A percentile compares a stretch with the other conserved stretches of the same genome.
phyloP scores from a whole-genome alignment of 1,284 basidiomycete genomes.

The Ceratobasidium sp. region DNA sequence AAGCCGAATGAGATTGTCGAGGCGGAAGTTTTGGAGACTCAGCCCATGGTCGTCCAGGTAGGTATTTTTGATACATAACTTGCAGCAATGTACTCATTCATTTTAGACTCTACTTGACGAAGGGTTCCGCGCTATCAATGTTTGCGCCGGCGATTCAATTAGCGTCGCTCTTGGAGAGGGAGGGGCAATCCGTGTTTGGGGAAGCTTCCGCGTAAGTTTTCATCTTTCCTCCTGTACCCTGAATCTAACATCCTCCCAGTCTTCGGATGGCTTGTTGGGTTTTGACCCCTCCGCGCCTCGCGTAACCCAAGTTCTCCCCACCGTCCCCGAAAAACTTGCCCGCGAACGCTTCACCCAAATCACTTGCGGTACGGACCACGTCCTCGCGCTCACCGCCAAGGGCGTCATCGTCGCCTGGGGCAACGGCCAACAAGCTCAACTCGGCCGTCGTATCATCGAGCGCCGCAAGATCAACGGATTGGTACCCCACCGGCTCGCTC shows the following conservation, averaged over 20 bases:
- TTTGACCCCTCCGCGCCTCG: constrained; percentile 69
- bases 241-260: constrained; percentile 53
- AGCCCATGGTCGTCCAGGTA: constrained; percentile 69
- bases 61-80: neutral
- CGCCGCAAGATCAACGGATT: constrained; percentile 64
- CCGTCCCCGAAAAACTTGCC: constrained; percentile 54
- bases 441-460: constrained; percentile 66
- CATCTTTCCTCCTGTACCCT: neutral
- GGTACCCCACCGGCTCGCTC: constrained; percentile 63
- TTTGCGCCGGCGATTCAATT: constrained; percentile 88
- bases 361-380: constrained; percentile 68
- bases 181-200: constrained; percentile 90
- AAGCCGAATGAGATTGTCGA: constrained; percentile 72
- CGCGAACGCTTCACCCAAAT: constrained; percentile 73
- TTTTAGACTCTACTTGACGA: constrained; percentile 79
- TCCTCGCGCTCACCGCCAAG: constrained; percentile 66
- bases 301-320: constrained; percentile 58
- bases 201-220: constrained; percentile 85
- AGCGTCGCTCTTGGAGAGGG: constrained; percentile 82
- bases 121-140: constrained; percentile 84
- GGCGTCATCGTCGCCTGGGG: constrained; percentile 70
- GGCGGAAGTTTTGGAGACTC: constrained; percentile 82
- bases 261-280: constrained; percentile 85
- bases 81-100: neutral
- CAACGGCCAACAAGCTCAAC: constrained; percentile 66